Conservation (phyloP, 305 asterid genomes). For the Plantago coronopus region DNA sequence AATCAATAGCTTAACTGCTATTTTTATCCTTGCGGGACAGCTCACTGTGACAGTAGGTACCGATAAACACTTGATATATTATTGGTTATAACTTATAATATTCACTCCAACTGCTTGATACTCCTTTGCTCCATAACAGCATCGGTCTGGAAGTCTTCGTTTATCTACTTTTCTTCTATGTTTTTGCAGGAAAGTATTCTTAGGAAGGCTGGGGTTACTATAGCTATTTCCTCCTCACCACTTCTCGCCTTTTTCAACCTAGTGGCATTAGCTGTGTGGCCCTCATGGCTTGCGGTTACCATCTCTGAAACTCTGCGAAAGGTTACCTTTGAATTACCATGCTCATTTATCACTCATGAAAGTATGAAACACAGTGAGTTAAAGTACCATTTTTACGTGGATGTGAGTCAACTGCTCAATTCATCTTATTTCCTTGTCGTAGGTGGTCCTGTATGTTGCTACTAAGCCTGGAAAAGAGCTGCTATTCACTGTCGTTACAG, state of each 20-base stretch:
- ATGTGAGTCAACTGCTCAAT: conserved; percentile 3
- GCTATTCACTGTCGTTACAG: conserved; percentile 84
- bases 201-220: conserved; percentile 74
- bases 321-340: conserved; percentile 38
- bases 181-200: conserved; percentile 78
- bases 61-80: neutral
- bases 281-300: conserved; percentile 87
- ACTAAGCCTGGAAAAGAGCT: conserved; percentile 96
- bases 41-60: conserved; percentile 73
- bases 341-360: neutral
- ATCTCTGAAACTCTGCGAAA: conserved; percentile 81
- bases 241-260: conserved; percentile 71
- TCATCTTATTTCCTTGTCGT: conserved; percentile 23
- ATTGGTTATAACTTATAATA: too few relatives aligned
- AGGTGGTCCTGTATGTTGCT: conserved; percentile 85
- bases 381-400: neutral
- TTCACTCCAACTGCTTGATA: too few relatives aligned
- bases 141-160: too few relatives aligned
- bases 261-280: conserved; percentile 83
- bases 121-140: too few relatives aligned
- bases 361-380: neutral
- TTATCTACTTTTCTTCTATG: neutral
- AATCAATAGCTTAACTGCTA: conserved; percentile 91
- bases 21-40: conserved; percentile 92
- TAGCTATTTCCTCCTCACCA: conserved; percentile 78